phyloP scores from a whole-genome alignment of 78 protist species.

The Cavenderia fasciculata region DNA sequence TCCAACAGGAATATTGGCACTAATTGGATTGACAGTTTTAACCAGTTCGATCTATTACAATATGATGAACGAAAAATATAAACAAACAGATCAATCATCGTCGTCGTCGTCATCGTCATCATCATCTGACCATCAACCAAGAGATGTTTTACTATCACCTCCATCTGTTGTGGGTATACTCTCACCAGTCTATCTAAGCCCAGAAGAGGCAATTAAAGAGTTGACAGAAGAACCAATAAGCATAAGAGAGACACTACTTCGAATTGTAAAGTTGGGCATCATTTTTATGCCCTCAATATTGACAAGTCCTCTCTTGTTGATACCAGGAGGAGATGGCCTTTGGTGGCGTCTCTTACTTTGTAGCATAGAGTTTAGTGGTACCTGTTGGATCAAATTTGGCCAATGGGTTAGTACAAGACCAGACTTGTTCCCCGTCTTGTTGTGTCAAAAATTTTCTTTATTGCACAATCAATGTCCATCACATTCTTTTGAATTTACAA shows the following conservation, averaged over 20 bases:
- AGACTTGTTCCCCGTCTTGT: slow-evolving; percentile 59
- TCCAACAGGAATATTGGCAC: no score
- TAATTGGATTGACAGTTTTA: no score
- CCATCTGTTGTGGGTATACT: not conserved
- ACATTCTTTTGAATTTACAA: slow-evolving; percentile 39
- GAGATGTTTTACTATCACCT: not conserved
- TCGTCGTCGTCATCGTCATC: no score
- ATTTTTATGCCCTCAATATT: slow-evolving; percentile 15
- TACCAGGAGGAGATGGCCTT: slow-evolving; percentile 9
- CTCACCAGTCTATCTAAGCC: slow-evolving; percentile 2
- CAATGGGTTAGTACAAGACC: slow-evolving; percentile 84
- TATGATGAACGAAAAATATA: not conserved
- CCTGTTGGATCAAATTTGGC: slow-evolving; percentile 82
- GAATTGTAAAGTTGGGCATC: slow-evolving; percentile 13
- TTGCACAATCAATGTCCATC: slow-evolving; percentile 73
- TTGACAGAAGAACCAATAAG: slow-evolving; percentile 4
- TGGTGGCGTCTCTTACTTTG: slow-evolving; percentile 55
- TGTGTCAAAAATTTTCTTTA: slow-evolving; percentile 30
- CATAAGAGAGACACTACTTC: not conserved
- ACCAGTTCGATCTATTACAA: not conserved
- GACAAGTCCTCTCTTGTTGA: slow-evolving; percentile 14
- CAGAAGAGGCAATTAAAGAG: slow-evolving; percentile 38
- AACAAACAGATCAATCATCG: not conserved
- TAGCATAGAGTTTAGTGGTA: slow-evolving; percentile 51
- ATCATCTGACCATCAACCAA: no score